Conservation (phyloP, 2,329 filamentous ascomycete species). For the Salinomyces thailandicus region DNA sequence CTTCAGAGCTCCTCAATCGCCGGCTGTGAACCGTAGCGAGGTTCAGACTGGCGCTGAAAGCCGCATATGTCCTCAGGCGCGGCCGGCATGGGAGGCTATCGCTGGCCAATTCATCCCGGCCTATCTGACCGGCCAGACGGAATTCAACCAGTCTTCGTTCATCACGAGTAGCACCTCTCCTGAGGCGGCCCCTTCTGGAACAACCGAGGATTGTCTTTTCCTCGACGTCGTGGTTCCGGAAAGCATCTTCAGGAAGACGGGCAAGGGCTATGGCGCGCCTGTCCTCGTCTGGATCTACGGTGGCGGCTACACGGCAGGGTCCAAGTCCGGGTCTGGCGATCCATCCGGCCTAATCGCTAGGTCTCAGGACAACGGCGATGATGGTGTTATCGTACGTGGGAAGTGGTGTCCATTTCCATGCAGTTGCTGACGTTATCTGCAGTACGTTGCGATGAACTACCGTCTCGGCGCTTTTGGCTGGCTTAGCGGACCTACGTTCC, state of each 20-base stretch:
- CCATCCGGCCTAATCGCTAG: conserved; percentile 33
- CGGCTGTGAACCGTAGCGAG: conserved; percentile 31
- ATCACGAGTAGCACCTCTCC: conserved; percentile 8
- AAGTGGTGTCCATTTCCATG: background rate
- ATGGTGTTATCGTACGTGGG: conserved; percentile 31
- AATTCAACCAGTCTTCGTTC: conserved; percentile 14
- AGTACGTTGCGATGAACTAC: conserved; percentile 39
- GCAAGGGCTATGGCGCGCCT: conserved; percentile 30
- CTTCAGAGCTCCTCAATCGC: conserved; percentile 36
- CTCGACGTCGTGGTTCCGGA: conserved; percentile 31
- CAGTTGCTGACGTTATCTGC: background rate
- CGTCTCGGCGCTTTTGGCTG: conserved; percentile 41
- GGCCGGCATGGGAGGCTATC: conserved; percentile 34
- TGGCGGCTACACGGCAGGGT: conserved; percentile 36
- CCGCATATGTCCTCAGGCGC: conserved; percentile 37
- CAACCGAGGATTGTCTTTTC: conserved; percentile 32
- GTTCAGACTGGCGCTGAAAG: conserved; percentile 37
- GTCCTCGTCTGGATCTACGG: conserved; percentile 37
- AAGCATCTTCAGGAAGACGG: conserved; percentile 22
- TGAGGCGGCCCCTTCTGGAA: conserved; percentile 16
- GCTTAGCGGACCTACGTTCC: conserved; percentile 35
- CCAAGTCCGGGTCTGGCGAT: conserved; percentile 28
- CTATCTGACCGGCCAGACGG: conserved; percentile 18
- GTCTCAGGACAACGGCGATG: conserved; percentile 28
- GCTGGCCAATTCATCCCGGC: conserved; percentile 22